Conservation (phyloP, 176 grass and related monocot genomes). For the Aechmea fasciata region DNA sequence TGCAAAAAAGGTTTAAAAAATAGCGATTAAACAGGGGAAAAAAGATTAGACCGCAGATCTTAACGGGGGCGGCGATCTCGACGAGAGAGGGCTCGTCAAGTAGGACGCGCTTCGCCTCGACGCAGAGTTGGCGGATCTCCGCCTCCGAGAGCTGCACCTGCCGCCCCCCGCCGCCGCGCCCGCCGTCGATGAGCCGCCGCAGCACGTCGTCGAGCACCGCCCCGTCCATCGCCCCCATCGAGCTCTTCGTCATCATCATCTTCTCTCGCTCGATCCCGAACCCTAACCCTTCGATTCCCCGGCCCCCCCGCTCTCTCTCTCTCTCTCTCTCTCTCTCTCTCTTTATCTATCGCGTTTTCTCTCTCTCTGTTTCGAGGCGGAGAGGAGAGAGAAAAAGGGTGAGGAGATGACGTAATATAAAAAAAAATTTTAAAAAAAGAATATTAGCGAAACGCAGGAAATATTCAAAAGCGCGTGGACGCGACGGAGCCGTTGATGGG, state of each 20-base stretch:
- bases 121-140: slow-evolving; percentile 96
- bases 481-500: neutral
- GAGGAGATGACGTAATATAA: neutral
- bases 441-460: neutral
- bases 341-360: slow-evolving; percentile 2
- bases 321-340: slow-evolving; percentile 1
- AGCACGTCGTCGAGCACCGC: slow-evolving; percentile 63
- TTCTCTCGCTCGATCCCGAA: neutral
- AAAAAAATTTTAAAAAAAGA: neutral
- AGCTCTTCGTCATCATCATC: slow-evolving; percentile 84
- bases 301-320: neutral
- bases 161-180: slow-evolving; percentile 29
- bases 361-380: neutral
- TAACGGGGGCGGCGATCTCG: slow-evolving; percentile 60
- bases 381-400: neutral
- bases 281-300: neutral
- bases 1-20: neutral
- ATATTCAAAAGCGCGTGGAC: slow-evolving; percentile 9
- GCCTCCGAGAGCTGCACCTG: slow-evolving; percentile 88
- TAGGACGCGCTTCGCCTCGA: slow-evolving; percentile 72
- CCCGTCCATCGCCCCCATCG: slow-evolving; percentile 59
- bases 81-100: slow-evolving; percentile 77
- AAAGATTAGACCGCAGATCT: slow-evolving; percentile 68
- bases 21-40: neutral
- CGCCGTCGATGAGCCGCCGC: slow-evolving; percentile 52